phyloP scores from a whole-genome alignment of 2,329 filamentous ascomycete genomes.

The Dendrostoma leiphaemia region DNA sequence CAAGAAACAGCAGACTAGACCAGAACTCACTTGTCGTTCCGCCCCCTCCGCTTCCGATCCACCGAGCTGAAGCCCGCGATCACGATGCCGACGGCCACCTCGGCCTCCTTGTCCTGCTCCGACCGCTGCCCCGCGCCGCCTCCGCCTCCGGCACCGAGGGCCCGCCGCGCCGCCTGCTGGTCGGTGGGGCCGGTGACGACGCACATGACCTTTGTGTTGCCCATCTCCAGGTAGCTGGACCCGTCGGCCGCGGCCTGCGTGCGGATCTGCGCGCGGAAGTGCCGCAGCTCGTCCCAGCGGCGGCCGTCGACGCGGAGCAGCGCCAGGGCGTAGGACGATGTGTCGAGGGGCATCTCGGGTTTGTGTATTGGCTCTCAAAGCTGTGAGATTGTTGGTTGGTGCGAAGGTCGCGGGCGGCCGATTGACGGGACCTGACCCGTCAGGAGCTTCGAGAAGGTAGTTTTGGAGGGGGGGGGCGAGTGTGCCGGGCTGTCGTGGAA shows the following conservation, averaged over 20 bases:
- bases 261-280: constrained; percentile 82
- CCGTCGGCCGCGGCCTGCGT: constrained; percentile 92
- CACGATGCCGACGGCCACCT: constrained; percentile 77
- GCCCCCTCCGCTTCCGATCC: constrained; percentile 74
- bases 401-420: too few relatives aligned
- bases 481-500: too few relatives aligned
- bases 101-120: constrained; percentile 49
- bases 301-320: constrained; percentile 80
- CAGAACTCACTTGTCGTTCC: constrained; percentile 71
- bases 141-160: constrained; percentile 45
- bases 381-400: too few relatives aligned
- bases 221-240: constrained; percentile 92
- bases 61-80: constrained; percentile 86
- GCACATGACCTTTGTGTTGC: constrained; percentile 95
- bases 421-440: too few relatives aligned
- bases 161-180: constrained; percentile 35
- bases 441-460: too few relatives aligned
- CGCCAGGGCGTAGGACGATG: constrained; percentile 84
- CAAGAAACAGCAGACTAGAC: too few relatives aligned
- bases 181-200: constrained; percentile 85
- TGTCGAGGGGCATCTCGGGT: constrained; percentile 87
- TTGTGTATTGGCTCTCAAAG: too few relatives aligned
- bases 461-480: too few relatives aligned
- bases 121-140: constrained; percentile 25
- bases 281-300: constrained; percentile 95